These are phyloP conservation scores for Bryoglossum gracile DNA, from an alignment of 495 filamentous ascomycete genomes.

Conservation along the genomic window DNA sequence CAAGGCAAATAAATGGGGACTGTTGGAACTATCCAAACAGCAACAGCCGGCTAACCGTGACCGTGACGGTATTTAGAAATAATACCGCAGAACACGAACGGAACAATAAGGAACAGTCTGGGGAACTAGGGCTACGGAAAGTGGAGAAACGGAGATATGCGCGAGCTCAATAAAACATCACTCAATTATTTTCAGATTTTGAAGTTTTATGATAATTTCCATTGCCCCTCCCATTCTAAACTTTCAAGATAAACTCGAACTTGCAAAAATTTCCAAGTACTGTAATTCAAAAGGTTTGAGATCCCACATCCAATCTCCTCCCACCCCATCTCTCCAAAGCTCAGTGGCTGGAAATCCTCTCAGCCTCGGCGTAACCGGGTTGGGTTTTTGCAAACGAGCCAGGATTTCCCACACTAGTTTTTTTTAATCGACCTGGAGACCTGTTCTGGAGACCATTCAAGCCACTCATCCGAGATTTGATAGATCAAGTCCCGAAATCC, in stretches of 20 bases:
- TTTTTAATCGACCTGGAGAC: conserved; percentile 13
- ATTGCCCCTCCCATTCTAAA: too few species aligned
- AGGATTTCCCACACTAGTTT: conserved; percentile 1
- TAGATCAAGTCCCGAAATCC: not conserved
- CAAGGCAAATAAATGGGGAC: not conserved
- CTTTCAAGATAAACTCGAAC: too few species aligned
- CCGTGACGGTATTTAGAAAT: not conserved
- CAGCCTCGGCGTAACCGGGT: conserved; percentile 8
- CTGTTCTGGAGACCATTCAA: not conserved
- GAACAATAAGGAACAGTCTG: too few species aligned
- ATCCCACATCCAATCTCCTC: too few species aligned
- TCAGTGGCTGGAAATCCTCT: not conserved
- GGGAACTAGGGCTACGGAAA: too few species aligned
- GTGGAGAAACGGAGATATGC: too few species aligned
- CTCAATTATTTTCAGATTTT: too few species aligned
- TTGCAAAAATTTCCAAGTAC: too few species aligned
- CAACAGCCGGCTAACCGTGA: conserved; percentile 4
- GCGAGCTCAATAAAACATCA: too few species aligned
- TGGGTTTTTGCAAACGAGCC: not conserved
- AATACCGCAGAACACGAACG: not conserved
- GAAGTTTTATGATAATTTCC: too few species aligned
- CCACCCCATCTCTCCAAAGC: too few species aligned
- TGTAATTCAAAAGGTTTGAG: too few species aligned
- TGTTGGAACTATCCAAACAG: not conserved
- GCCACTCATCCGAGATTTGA: conserved; percentile 8